Percentiles rank a stretch among this genome's conserved stretches.
Evolutionary conservation across 2,329 filamentous ascomycete genomes (phyloP).

Genomic region (Arthrobotrys megalospora): DNA sequence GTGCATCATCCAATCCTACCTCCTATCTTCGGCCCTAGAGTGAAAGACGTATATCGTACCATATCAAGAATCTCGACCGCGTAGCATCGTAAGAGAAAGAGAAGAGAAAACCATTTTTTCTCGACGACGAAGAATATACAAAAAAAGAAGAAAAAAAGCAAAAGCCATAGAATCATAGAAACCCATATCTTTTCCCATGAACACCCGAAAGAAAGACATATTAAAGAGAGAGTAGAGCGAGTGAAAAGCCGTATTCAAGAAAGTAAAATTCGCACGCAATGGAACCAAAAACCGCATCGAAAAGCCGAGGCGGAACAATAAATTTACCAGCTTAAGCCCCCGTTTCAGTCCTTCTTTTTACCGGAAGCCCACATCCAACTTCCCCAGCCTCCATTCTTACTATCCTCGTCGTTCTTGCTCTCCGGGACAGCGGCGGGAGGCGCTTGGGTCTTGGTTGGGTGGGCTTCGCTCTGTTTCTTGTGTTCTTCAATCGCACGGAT

Average conservation of each 20-base stretch:
- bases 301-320: not conserved
- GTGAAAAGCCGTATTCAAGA: not conserved
- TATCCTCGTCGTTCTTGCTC: conserved; percentile 16
- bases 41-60: not conserved
- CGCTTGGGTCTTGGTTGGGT: not conserved
- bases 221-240: conserved; percentile 21
- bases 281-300: not conserved
- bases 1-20: not conserved
- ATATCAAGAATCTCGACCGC: not conserved
- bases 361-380: conserved; percentile 56
- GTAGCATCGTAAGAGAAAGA: not conserved
- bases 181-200: conserved; percentile 18
- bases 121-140: not conserved
- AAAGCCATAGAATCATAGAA: conserved; percentile 18
- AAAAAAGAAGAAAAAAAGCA: not conserved
- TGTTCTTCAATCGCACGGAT: conserved; percentile 25
- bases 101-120: not conserved
- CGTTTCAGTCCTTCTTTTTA: conserved; percentile 42
- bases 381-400: conserved; percentile 40
- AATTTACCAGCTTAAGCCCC: not conserved
- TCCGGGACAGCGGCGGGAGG: not conserved
- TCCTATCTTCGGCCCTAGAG: not conserved
- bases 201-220: conserved; percentile 21
- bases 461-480: conserved; percentile 4
- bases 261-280: not conserved